Base-by-base conservation (phyloP, 2,329 filamentous ascomycete species). In the Alternaria angustiovoidea region DNA sequence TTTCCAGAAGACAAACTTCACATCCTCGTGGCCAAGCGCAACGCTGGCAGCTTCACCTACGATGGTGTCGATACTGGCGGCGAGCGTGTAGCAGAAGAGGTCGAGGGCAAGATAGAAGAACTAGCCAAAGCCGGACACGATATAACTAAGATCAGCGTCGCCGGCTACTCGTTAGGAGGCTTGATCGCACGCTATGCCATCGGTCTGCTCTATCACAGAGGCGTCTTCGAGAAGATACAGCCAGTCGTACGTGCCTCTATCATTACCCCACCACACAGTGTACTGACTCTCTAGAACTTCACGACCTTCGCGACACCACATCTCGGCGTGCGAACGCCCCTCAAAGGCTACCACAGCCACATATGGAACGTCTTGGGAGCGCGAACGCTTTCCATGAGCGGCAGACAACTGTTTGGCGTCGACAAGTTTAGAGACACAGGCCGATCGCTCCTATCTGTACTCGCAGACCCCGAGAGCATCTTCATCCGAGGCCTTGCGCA, bases 81-180 rank as follows among this genome's bases (percentile, higher is more conserved):
- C 55, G 88, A 92, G 69, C 84, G 90, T 57, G 82, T 88, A 55
- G 85, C 87, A 2, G 79, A 84, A 57, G 88, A 91, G 70, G 83
- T 91, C 36, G 89, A 91, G 71, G 81, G 87, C 51, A 82, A 81
- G 20, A 78, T 91, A 28, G 79, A 83, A 26, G 78, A 81, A 30
- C 69, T 88, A 32, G 84, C 86, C 49, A 80, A 81, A 42, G 81
- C 84, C 28, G 94, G 93, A 22, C 87, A 90, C 67, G 85, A 87
- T 42, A 90, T 97, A 71, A 89, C 81, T 48, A 96, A 93, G 79
- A 83, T 98, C 65, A 97, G 93, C 76, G 83, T 98, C 41, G 86
- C 94, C 43, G 94, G 94, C 39, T 97, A 98, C 78, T 96, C 93
- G 0, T 84, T 97, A 1, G 94, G 94, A 46, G 94, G 94, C 0